Percentiles rank a stretch among this genome's conserved stretches.
These are phyloP conservation scores for Pseudopithomyces maydicus DNA, from an alignment of 2,329 filamentous ascomycete species.

Conservation along the genomic window DNA sequence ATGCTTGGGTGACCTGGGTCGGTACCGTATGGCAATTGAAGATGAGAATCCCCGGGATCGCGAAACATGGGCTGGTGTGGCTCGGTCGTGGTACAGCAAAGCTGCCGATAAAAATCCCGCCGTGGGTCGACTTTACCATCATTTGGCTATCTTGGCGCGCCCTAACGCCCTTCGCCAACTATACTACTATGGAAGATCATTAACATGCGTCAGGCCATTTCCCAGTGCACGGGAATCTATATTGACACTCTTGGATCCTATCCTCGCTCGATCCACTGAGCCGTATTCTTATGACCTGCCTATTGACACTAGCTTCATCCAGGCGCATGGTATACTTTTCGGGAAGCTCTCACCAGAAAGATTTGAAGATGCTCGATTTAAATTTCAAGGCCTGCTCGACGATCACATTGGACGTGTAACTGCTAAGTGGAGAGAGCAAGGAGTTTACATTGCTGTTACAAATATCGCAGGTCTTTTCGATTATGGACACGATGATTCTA, in stretches of 20 bases:
- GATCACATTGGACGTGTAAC: conserved; percentile 59
- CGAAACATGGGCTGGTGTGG: conserved; percentile 81
- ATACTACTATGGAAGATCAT: conserved; percentile 72
- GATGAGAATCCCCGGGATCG: conserved; percentile 76
- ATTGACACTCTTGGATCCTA: conserved; percentile 67
- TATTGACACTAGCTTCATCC: conserved; percentile 67
- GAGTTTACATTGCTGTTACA: conserved; percentile 63
- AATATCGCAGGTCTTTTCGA: conserved; percentile 60
- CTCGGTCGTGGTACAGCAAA: conserved; percentile 81
- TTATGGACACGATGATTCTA: conserved; percentile 56
- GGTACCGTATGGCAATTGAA: conserved; percentile 92
- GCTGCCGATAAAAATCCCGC: conserved; percentile 77
- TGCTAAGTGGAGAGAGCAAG: conserved; percentile 61
- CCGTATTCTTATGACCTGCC: conserved; percentile 42
- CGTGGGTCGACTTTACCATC: conserved; percentile 83
- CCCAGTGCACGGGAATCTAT: conserved; percentile 71
- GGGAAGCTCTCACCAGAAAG: conserved; percentile 54
- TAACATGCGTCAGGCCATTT: conserved; percentile 72
- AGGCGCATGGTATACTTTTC: conserved; percentile 68
- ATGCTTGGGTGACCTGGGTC: conserved; percentile 82
- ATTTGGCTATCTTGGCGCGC: conserved; percentile 78
- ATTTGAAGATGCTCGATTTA: conserved; percentile 51
- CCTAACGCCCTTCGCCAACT: conserved; percentile 73
- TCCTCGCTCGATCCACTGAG: conserved; percentile 45
- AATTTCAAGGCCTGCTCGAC: conserved; percentile 62